Evolutionary conservation across 2,329 filamentous ascomycete species (phyloP).

Genomic region (Gyromitra esculenta): DNA sequence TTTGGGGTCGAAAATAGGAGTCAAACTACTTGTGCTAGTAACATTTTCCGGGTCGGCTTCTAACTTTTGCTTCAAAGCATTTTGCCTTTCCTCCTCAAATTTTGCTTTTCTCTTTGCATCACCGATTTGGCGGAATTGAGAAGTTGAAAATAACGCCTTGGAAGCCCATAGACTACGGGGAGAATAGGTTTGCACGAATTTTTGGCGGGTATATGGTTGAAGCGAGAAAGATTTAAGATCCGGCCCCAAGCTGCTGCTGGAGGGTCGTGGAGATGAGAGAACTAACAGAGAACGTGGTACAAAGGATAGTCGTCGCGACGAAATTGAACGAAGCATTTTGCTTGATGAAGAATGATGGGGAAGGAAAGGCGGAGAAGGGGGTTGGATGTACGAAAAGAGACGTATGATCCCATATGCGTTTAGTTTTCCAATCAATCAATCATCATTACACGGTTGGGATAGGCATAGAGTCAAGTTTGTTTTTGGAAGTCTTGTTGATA

Average conservation of each 20-base stretch:
- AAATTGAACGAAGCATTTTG: slow-evolving; percentile 39
- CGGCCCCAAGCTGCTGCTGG: background rate
- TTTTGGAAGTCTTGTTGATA: slow-evolving; percentile 5
- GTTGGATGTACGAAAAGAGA: background rate
- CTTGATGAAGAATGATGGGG: background rate
- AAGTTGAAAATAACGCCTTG: slow-evolving; percentile 15
- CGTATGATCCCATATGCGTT: background rate
- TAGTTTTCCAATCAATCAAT: too few species aligned
- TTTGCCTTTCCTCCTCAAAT: slow-evolving; percentile 57
- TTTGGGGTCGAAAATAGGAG: slow-evolving; percentile 48
- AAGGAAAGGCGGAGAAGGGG: background rate
- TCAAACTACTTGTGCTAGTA: slow-evolving; percentile 52
- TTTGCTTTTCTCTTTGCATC: slow-evolving; percentile 24
- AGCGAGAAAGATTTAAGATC: background rate
- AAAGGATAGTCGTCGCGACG: slow-evolving; percentile 14
- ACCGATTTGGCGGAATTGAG: background rate
- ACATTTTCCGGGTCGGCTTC: slow-evolving; percentile 52
- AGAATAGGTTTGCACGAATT: background rate
- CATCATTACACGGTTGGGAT: background rate
- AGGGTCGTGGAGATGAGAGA: background rate
- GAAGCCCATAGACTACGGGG: background rate
- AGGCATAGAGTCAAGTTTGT: background rate
- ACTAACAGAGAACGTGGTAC: slow-evolving; percentile 14
- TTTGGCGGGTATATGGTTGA: background rate
- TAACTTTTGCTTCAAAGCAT: slow-evolving; percentile 56